Conservation (phyloP, 2,329 filamentous ascomycete species). For the Pseudocercospora crystallina region DNA sequence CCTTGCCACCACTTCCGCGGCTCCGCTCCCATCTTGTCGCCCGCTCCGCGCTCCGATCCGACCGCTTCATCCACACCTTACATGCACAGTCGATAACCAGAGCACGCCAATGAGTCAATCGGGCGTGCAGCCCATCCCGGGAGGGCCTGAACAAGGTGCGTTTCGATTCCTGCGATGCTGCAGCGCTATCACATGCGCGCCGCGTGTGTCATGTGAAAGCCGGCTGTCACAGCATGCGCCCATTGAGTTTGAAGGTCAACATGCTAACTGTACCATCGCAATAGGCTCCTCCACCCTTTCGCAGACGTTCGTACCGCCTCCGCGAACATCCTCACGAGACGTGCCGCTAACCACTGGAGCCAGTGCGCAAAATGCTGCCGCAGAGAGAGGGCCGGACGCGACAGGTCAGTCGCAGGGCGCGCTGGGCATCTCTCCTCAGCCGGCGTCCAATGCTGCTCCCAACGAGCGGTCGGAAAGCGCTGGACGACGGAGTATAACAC, state of each 20-base stretch:
- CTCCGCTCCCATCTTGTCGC: not conserved
- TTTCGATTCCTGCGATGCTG: constrained; percentile 4
- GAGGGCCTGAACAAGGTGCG: constrained; percentile 28
- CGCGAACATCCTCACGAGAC: constrained; percentile 20
- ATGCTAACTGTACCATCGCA: constrained; percentile 6
- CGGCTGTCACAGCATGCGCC: not conserved
- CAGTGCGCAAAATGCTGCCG: constrained; percentile 20
- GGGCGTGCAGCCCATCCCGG: constrained; percentile 25
- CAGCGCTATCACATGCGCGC: constrained; percentile 12
- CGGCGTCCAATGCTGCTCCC: not conserved
- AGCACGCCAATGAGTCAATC: constrained; percentile 30
- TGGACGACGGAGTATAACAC: constrained; percentile 45
- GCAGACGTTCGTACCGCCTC: constrained; percentile 25
- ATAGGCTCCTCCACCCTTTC: constrained; percentile 25
- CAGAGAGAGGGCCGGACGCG: constrained; percentile 5
- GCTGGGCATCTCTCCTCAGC: too few relatives aligned
- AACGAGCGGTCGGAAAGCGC: constrained; percentile 43
- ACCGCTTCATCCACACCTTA: constrained; percentile 11
- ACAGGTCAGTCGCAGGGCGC: constrained; percentile 9
- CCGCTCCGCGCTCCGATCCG: not conserved
- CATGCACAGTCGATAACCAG: constrained; percentile 21
- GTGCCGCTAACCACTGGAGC: constrained; percentile 11
- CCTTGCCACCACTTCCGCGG: not conserved
- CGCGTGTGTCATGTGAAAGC: constrained; percentile 10
- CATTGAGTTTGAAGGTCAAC: constrained; percentile 2